Evolutionary conservation across 169 alveolate species (phyloP), one percentile per base, ranked within the genome.

Genomic region (Plasmodium vinckei): DNA sequence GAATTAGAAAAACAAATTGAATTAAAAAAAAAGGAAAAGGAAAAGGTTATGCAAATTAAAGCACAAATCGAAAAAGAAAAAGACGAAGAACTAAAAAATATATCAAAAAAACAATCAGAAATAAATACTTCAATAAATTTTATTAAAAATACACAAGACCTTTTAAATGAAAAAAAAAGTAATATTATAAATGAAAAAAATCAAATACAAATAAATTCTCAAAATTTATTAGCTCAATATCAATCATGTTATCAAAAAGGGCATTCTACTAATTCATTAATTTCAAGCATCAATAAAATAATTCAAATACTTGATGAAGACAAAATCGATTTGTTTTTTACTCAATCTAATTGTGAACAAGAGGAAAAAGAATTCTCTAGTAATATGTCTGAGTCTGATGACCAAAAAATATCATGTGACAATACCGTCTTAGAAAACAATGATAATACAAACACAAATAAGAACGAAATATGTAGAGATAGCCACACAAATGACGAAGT

Each of bases 81-180:
- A 61, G 54, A 60, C n/a, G 61, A 25, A 65, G 60, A 73, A n/a
- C 5, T 73, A 67, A 33, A 33, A 44, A 12, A 33, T 15, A 42
- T 73, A 17, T 17, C 61, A 53, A 44, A 59, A 25, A 54, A 59
- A 19, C 56, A 73, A 53, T 59, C 73, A 2, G 57, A 73, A 21
- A 60, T 73, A 73, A 57, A 73, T 54, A 59, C 73, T 25, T 59
- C 72, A 44, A 23, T 73, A 2, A 60, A 73, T 44, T 73, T 73
- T 60, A 6, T 73, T 44, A 60, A 73, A 42, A 73, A 73, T 27
- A 53, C 87, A 25, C 17, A 53, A 15, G 23, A 25, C 27, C 53
- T 42, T 9, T 9, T 73, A 67, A 67, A 73, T 10, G 72, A 73
- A 10, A 63, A 73, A 46, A 73, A 59, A 21, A 60, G 33, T 60